Percentiles rank a stretch among this genome's conserved stretches.
phyloP scores from a whole-genome alignment of 768 basidiomycete species.

The Lentinula raphanica region DNA sequence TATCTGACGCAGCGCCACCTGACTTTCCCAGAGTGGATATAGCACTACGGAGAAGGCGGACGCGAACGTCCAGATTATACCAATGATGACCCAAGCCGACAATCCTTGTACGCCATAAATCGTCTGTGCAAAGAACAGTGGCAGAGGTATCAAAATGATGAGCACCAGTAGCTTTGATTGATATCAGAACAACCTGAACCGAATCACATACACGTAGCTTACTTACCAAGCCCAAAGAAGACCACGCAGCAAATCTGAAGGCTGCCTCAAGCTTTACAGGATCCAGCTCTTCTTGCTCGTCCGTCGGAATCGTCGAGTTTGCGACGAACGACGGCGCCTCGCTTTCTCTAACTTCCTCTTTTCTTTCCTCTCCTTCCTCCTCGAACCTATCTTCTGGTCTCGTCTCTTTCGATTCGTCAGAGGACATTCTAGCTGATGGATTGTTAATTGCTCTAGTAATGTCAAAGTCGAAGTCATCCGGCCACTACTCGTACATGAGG shows the following conservation, averaged over 20 bases:
- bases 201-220: neutral
- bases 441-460: conserved; percentile 74
- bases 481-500: conserved; percentile 52
- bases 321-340: conserved; percentile 23
- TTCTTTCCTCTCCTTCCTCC: conserved; percentile 36
- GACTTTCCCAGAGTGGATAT: conserved; percentile 84
- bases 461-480: conserved; percentile 79
- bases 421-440: conserved; percentile 6
- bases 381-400: conserved; percentile 20
- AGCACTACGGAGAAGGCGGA: conserved; percentile 73
- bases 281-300: conserved; percentile 57
- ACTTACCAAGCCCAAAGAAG: conserved; percentile 61
- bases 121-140: conserved; percentile 78
- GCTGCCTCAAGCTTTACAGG: conserved; percentile 62
- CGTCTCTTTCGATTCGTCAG: conserved; percentile 8
- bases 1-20: conserved; percentile 59
- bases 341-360: conserved; percentile 15
- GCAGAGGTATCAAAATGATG: conserved; percentile 75
- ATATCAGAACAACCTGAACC: conserved; percentile 1
- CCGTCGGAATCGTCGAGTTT: conserved; percentile 31
- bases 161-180: conserved; percentile 48
- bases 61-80: conserved; percentile 80
- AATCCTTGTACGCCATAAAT: conserved; percentile 62
- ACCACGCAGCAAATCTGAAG: conserved; percentile 75
- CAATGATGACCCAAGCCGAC: conserved; percentile 75